phyloP scores from a whole-genome alignment of 208 protist species.

The Angomonas ambiguus region DNA sequence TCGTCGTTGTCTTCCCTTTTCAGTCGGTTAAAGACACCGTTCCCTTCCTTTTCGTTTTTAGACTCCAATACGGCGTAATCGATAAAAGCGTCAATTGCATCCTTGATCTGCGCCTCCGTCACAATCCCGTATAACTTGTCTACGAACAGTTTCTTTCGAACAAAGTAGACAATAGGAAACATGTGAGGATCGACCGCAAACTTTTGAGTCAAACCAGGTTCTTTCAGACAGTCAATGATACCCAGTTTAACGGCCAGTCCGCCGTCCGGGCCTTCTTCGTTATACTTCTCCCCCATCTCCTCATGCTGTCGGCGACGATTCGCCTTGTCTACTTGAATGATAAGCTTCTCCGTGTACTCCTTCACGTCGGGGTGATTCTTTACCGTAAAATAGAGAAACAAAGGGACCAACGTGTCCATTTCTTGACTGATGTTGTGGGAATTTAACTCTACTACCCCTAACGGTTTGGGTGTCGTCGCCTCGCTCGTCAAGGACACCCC shows the following conservation, averaged over 20 bases:
- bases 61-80: constrained; percentile 62
- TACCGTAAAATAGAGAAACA: constrained; percentile 84
- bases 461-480: background rate
- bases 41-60: constrained; percentile 57
- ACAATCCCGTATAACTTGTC: constrained; percentile 83
- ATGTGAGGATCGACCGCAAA: constrained; percentile 69
- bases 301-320: constrained; percentile 49
- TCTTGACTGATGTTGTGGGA: constrained; percentile 66
- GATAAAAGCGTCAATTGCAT: constrained; percentile 84
- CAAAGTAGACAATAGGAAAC: constrained; percentile 86
- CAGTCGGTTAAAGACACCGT: constrained; percentile 45
- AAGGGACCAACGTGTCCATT: constrained; percentile 69
- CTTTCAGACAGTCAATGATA: constrained; percentile 69
- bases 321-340: constrained; percentile 60
- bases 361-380: constrained; percentile 64
- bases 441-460: constrained; percentile 65
- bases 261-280: constrained; percentile 73
- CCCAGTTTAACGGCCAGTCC: constrained; percentile 83
- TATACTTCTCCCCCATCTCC: constrained; percentile 49
- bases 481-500: background rate
- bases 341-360: constrained; percentile 56
- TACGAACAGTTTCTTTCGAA: constrained; percentile 47
- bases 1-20: constrained; percentile 77
- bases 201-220: constrained; percentile 54
- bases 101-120: constrained; percentile 76